Percentiles rank a stretch among this genome's conserved stretches.
phyloP scores from a whole-genome alignment of 768 basidiomycete genomes.

The Clavulina sp. region DNA sequence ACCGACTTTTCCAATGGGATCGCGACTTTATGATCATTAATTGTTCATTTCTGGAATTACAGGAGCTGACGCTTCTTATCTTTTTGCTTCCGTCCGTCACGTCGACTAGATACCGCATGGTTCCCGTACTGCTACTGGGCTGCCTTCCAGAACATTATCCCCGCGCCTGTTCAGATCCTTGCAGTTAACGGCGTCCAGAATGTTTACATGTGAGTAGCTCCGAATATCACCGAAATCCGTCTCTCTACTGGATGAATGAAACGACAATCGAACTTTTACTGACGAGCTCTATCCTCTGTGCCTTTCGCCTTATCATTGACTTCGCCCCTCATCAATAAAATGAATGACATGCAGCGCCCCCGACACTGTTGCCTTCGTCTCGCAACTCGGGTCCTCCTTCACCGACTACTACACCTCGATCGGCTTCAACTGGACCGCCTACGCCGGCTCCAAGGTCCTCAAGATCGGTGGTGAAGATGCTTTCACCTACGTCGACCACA shows the following conservation, averaged over 20 bases:
- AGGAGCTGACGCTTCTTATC: neutral
- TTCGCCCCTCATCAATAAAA: too few species aligned
- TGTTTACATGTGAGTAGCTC: conserved; percentile 34
- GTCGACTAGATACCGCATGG: too few species aligned
- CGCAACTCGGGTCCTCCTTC: conserved; percentile 28
- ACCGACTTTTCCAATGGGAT: too few species aligned
- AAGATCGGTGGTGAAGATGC: conserved; percentile 36
- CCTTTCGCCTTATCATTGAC: too few species aligned
- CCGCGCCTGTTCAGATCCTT: conserved; percentile 36
- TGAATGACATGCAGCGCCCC: conserved; percentile 26
- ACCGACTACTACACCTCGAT: conserved; percentile 31
- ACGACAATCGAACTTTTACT: too few species aligned
- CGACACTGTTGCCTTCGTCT: conserved; percentile 34
- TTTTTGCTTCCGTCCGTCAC: neutral
- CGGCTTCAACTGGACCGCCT: conserved; percentile 38
- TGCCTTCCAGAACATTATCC: conserved; percentile 34
- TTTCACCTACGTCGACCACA: conserved; percentile 36
- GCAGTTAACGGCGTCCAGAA: conserved; percentile 28
- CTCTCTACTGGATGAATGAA: too few species aligned
- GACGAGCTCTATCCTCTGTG: too few species aligned
- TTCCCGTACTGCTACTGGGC: conserved; percentile 37
- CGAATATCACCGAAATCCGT: too few species aligned
- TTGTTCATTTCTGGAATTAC: too few species aligned
- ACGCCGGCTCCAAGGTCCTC: conserved; percentile 41
- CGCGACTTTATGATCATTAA: too few species aligned